phyloP scores from a whole-genome alignment of 2,329 filamentous ascomycete species.

The Thelonectria olida region DNA sequence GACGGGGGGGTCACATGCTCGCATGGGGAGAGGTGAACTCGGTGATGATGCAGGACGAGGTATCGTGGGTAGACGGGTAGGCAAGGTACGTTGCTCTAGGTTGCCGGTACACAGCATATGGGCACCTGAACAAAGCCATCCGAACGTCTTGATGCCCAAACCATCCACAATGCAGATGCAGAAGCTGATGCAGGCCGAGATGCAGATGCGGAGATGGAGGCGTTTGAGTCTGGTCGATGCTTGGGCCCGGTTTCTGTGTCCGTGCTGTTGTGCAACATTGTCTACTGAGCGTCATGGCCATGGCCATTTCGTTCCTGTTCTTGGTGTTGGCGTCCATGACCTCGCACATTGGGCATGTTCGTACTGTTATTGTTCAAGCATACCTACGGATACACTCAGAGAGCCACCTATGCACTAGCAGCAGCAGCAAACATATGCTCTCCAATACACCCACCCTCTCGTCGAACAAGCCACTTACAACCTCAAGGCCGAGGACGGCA shows the following conservation, averaged over 20 bases:
- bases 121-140: slow-evolving; percentile 17
- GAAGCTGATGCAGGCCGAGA: neutral
- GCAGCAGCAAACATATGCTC: no score
- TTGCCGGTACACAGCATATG: slow-evolving; percentile 16
- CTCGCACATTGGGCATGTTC: no score
- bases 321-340: no score
- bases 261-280: neutral
- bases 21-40: no score
- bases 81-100: no score
- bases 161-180: slow-evolving; percentile 23
- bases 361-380: no score
- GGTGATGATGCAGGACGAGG: neutral
- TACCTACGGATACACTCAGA: neutral
- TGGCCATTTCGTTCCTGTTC: neutral
- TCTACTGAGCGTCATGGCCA: neutral
- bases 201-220: neutral
- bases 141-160: slow-evolving; percentile 36
- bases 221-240: neutral
- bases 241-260: neutral
- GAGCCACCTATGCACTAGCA: no score
- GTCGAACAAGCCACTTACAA: slow-evolving; percentile 3
- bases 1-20: no score
- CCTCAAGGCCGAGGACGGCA: slow-evolving; percentile 18
- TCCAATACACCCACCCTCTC: no score
- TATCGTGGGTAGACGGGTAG: no score